Conservation (phyloP, 345 rosid species). For the Acer saccharum region DNA sequence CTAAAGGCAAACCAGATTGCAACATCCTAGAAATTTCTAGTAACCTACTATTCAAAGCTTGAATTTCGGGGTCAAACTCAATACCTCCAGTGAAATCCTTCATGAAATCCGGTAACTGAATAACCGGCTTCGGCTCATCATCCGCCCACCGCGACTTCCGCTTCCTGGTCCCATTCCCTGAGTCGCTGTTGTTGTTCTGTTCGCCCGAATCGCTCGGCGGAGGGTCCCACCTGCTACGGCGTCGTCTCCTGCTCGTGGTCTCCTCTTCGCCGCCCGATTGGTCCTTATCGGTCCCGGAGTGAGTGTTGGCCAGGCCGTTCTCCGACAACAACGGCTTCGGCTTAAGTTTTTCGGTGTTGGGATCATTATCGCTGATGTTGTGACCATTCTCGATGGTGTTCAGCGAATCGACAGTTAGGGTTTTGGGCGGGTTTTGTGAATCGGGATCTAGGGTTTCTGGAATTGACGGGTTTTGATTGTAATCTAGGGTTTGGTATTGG, state of each 20-base stretch:
- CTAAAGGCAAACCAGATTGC: slow-evolving; percentile 80
- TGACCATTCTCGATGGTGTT: slow-evolving; percentile 11
- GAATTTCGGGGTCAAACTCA: slow-evolving; percentile 92
- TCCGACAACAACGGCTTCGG: slow-evolving; percentile 53
- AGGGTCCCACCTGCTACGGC: slow-evolving; percentile 94
- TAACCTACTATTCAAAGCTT: slow-evolving; percentile 79
- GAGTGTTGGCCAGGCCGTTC: slow-evolving; percentile 59
- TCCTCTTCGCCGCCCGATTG: slow-evolving; percentile 92
- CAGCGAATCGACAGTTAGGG: slow-evolving; percentile 14
- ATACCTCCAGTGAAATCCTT: slow-evolving; percentile 90
- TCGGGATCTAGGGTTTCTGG: slow-evolving; percentile 25
- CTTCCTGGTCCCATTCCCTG: slow-evolving; percentile 62
- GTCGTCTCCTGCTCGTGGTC: slow-evolving; percentile 62
- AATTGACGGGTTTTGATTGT: slow-evolving; percentile 21
- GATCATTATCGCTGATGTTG: not conserved
- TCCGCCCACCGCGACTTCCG: slow-evolving; percentile 94
- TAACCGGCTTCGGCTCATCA: slow-evolving; percentile 80
- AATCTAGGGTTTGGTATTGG: slow-evolving; percentile 28
- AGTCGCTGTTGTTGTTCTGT: slow-evolving; percentile 32
- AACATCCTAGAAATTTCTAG: slow-evolving; percentile 81
- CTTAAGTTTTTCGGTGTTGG: slow-evolving; percentile 24
- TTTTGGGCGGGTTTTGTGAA: slow-evolving; percentile 22
- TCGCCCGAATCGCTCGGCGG: slow-evolving; percentile 52
- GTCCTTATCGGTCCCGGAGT: slow-evolving; percentile 65
- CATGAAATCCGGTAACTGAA: slow-evolving; percentile 93